These are phyloP conservation scores for Solanum medicagineum DNA, from an alignment of 257 asterid species.

Conservation along the genomic window DNA sequence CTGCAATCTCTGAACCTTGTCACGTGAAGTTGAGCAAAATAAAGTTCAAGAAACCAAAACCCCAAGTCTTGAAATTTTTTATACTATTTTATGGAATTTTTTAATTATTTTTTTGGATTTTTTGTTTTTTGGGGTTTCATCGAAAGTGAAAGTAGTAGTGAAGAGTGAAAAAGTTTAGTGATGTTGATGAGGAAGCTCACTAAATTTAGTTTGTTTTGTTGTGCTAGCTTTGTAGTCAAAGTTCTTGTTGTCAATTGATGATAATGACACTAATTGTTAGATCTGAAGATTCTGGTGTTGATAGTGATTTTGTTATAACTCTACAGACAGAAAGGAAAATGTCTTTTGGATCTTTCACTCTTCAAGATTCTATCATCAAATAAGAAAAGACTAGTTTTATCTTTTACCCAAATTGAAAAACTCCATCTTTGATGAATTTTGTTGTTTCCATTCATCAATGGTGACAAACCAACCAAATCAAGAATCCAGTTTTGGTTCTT, in stretches of 20 bases:
- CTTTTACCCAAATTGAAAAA: background rate
- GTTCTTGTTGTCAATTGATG: slow-evolving; percentile 7
- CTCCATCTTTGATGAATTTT: background rate
- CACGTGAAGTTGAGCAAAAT: slow-evolving; percentile 17
- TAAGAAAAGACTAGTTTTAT: background rate
- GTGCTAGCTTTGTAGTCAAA: slow-evolving; percentile 13
- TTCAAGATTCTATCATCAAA: background rate
- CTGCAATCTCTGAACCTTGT: slow-evolving; percentile 8
- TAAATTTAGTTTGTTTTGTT: background rate
- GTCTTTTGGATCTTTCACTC: slow-evolving; percentile 1
- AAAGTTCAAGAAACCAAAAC: background rate
- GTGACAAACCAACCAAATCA: background rate
- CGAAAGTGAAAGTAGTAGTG: background rate
- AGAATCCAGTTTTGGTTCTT: background rate
- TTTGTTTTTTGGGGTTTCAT: background rate
- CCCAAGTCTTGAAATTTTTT: slow-evolving; percentile 3
- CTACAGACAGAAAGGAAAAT: background rate
- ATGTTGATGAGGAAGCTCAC: background rate
- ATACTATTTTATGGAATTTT: background rate
- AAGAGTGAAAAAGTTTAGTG: background rate
- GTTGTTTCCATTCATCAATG: background rate
- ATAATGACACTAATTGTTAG: slow-evolving; percentile 45
- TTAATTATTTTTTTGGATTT: background rate
- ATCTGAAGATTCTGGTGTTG: slow-evolving; percentile 22
- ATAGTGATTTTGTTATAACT: background rate